A percentile compares a stretch with the other conserved stretches of the same genome.
These are phyloP conservation scores for Chaetomidium leptoderma DNA, from an alignment of 495 filamentous ascomycete species.

Conservation along the genomic window DNA sequence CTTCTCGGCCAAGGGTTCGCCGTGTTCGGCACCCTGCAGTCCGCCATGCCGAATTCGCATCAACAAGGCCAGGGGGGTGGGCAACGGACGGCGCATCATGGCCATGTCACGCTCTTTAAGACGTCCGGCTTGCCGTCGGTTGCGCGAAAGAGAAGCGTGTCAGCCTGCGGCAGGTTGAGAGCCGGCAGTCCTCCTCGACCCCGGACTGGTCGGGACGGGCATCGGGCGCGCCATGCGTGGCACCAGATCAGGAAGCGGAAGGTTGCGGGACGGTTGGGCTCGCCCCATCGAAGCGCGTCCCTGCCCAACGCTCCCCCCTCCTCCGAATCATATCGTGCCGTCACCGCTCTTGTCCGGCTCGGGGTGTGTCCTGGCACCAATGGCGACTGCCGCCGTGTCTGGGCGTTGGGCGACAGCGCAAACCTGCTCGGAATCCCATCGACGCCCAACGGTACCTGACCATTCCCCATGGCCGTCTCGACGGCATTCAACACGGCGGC, in stretches of 20 bases:
- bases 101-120: constrained; percentile 12
- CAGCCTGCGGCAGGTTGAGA: constrained; percentile 11
- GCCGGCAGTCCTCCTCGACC: not conserved
- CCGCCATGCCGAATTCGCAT: constrained; percentile 16
- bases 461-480: not conserved
- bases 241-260: constrained; percentile 9
- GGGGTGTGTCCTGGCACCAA: constrained; percentile 30
- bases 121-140: not conserved
- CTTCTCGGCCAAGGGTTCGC: constrained; percentile 10
- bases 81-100: not conserved
- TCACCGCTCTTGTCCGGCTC: constrained; percentile 16
- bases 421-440: constrained; percentile 16
- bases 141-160: constrained; percentile 7
- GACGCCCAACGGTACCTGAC: constrained; percentile 33
- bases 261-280: constrained; percentile 14
- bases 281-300: constrained; percentile 23
- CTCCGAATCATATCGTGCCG: constrained; percentile 22
- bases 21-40: constrained; percentile 8
- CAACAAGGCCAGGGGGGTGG: constrained; percentile 7
- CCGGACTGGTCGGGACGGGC: not conserved
- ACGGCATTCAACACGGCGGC: constrained; percentile 11
- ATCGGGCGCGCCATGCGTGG: constrained; percentile 17
- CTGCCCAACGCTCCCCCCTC: constrained; percentile 24
- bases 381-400: constrained; percentile 11
- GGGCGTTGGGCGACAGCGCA: constrained; percentile 30